Evolutionary conservation across 2,329 filamentous ascomycete species (phyloP).

Genomic region (Myriosclerotinia duriaeana): DNA sequence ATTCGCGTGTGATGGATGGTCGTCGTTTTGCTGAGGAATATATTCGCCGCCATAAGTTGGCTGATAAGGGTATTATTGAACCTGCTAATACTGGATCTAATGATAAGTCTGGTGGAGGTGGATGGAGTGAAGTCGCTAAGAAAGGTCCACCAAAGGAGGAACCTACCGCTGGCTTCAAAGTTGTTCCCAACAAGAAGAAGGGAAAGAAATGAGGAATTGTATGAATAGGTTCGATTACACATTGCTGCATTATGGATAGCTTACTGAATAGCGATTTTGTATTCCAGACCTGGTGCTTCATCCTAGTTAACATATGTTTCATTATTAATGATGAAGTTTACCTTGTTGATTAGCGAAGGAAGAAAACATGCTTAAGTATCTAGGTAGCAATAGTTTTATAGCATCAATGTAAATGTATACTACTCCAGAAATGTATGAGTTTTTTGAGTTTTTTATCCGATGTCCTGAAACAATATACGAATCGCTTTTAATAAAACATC

Average conservation of each 20-base stretch:
- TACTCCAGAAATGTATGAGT: not conserved
- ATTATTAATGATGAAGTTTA: not conserved
- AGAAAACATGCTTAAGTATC: not conserved
- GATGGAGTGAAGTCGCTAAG: constrained; percentile 98
- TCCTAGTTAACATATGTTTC: not conserved
- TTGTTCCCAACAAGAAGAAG: constrained; percentile 92
- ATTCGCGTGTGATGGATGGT: constrained; percentile 85
- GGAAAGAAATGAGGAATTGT: constrained; percentile 61
- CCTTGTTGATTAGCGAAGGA: not conserved
- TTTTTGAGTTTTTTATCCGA: not conserved
- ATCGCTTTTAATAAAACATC: not conserved
- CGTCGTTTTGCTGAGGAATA: constrained; percentile 94
- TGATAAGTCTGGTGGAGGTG: constrained; percentile 66
- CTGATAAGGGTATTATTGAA: constrained; percentile 86
- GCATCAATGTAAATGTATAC: not conserved
- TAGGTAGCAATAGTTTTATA: not conserved
- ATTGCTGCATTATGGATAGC: constrained; percentile 29
- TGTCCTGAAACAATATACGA: not conserved
- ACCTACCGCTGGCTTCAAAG: constrained; percentile 67
- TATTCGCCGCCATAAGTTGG: constrained; percentile 85
- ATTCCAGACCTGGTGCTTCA: constrained; percentile 13
- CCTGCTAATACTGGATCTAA: constrained; percentile 55
- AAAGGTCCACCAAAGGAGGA: constrained; percentile 62
- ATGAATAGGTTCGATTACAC: constrained; percentile 34
- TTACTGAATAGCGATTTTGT: constrained; percentile 30